A percentile compares a stretch with the other conserved stretches of the same genome.
Conservation (phyloP, 805 yeast genomes). For the Sugiyamaella chiloensis region DNA sequence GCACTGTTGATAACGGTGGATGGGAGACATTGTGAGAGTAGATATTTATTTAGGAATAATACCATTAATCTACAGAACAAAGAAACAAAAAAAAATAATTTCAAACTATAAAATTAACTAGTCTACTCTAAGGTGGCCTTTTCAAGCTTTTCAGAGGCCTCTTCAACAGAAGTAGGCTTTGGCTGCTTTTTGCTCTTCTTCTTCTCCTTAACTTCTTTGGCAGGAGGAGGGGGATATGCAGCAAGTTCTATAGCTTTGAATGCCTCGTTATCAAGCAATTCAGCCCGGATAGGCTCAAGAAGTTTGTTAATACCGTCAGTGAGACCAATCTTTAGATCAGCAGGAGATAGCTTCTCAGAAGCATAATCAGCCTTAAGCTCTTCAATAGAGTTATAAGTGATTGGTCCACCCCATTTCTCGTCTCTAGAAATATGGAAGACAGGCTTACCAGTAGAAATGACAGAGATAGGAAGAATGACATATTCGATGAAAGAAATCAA, state of each 20-base stretch:
- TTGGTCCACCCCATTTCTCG: constrained; percentile 94
- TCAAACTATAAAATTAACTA: neutral
- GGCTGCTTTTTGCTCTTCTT: constrained; percentile 64
- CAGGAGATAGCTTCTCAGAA: constrained; percentile 77
- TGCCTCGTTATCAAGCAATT: constrained; percentile 56
- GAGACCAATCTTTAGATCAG: constrained; percentile 90
- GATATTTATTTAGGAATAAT: neutral
- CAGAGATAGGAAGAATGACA: constrained; percentile 83
- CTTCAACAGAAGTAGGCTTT: neutral
- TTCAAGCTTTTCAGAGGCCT: neutral
- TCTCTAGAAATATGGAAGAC: constrained; percentile 81
- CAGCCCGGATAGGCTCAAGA: constrained; percentile 80
- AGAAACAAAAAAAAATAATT: neutral
- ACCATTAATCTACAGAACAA: neutral
- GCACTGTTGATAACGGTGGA: constrained; percentile 83
- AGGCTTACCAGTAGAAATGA: constrained; percentile 51
- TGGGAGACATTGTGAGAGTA: constrained; percentile 81
- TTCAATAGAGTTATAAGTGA: constrained; percentile 65
- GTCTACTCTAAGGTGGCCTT: neutral
- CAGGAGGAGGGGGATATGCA: constrained; percentile 79
- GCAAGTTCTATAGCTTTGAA: constrained; percentile 69
- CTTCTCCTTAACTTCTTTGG: constrained; percentile 62
- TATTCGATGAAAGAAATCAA: constrained; percentile 78
- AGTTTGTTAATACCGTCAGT: constrained; percentile 77
- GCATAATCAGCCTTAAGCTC: constrained; percentile 70